A percentile compares a stretch with the other conserved stretches of the same genome.
Conservation (phyloP, 306 rosid species). For the Malus orientalis region DNA sequence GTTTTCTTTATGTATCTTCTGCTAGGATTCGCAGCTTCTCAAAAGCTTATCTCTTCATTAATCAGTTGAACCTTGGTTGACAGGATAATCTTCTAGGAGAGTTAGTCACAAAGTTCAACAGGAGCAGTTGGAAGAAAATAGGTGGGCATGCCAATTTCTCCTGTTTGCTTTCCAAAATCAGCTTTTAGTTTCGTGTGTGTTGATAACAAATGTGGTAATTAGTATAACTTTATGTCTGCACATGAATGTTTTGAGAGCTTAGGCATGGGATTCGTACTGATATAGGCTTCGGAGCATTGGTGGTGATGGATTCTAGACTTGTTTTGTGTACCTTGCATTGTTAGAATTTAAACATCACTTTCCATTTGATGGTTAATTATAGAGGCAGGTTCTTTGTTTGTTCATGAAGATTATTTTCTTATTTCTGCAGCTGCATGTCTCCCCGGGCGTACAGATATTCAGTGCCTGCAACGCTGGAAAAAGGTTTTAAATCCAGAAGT, state of each 20-base stretch:
- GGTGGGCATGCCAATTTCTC: constrained; percentile 17
- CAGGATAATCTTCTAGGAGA: constrained; percentile 50
- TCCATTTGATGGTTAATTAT: background rate
- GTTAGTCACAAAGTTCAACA: constrained; percentile 35
- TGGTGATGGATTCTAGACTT: background rate
- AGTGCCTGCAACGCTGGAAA: constrained; percentile 58
- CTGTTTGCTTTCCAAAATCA: background rate
- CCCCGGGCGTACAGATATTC: constrained; percentile 36
- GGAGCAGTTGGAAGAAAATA: constrained; percentile 46
- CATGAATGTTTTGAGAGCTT: background rate
- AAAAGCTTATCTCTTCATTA: constrained; percentile 5
- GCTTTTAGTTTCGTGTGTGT: background rate
- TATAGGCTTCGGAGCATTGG: background rate
- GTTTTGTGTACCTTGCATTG: background rate
- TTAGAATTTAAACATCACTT: background rate
- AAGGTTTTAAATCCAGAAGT: constrained; percentile 54
- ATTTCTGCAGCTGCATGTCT: constrained; percentile 32
- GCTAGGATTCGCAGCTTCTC: background rate
- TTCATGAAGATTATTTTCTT: background rate
- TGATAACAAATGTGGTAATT: background rate
- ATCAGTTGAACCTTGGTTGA: constrained; percentile 11
- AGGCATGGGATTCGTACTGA: background rate
- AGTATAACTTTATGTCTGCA: background rate
- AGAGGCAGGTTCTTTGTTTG: background rate
- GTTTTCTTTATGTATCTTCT: background rate